Evolutionary conservation across 116 monocot genomes (phyloP), one percentile per base, ranked within the genome.

Genomic region (Dioscorea cayenensis): DNA sequence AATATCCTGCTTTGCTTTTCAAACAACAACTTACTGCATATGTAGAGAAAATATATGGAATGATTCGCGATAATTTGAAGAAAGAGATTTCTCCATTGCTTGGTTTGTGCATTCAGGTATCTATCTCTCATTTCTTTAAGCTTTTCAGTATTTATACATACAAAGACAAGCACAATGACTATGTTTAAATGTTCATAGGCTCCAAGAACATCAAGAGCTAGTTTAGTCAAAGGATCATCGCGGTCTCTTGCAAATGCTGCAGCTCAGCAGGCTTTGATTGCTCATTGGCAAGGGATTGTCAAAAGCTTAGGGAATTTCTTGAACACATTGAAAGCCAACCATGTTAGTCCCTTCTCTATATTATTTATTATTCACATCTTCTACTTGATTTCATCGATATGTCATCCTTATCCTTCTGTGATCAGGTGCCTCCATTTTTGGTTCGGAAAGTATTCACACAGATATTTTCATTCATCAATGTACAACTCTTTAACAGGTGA

Each of bases 1-100:
- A 99, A 71, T 99, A 99, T 71, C 99, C 99, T 75, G 99, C 99
- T 51, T 76, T 99, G 65, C 81, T 99, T 64, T 99, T 99, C 71
- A 99, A 99, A 66, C 99, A 99, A 55, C 99, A 99, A 74, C 91
- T 99, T 52, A 99, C 99, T 32, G 99, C 99, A 70, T 99, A 94
- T 82, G 99, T 99, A 27, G 99, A 94, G 77, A 99, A 99, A 75
- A 91, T 94, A 75, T 99, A 99, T 79, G 99, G 99, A 73, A 99
- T 94, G 94, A 99, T 99, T 68, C 84, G 99, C 8, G 99, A 99
- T 80, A 99, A 99, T 80, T 82, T 99, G 78, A 99, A 99, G 78
- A 99, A 99, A 79, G 99, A 99, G 76, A 99, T 99, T 36, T 89
- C 94, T 72, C 99, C 99, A 6, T 84, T 94, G 51, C 89, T 99